Evolutionary conservation across 2,329 filamentous ascomycete species (phyloP).

Genomic region (Tolypocladium ovalisporum): DNA sequence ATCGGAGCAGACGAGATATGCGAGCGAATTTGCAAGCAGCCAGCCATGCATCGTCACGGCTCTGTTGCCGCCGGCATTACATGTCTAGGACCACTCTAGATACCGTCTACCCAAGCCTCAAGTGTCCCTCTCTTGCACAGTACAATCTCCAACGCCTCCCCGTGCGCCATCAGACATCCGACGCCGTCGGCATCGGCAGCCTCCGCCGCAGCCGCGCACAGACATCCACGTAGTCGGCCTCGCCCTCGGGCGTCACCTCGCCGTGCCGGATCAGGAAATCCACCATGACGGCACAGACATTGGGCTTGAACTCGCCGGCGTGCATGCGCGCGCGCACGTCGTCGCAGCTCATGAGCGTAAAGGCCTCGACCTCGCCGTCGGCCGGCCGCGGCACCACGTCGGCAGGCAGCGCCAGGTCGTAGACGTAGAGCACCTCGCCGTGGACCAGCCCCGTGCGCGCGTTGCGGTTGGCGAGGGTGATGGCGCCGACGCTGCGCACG

Average conservation of each 20-base stretch:
- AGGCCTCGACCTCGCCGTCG: constrained; percentile 71
- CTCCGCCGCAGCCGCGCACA: constrained; percentile 30
- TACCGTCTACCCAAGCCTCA: too few relatives aligned
- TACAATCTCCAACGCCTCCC: too few relatives aligned
- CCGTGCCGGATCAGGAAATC: constrained; percentile 77
- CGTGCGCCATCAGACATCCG: constrained; percentile 5
- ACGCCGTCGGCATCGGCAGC: constrained; percentile 27
- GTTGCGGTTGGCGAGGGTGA: constrained; percentile 24
- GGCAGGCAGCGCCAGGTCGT: constrained; percentile 56
- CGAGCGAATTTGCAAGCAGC: neutral
- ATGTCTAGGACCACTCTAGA: too few relatives aligned
- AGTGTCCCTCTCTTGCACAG: too few relatives aligned
- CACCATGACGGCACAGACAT: constrained; percentile 65
- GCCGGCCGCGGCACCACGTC: constrained; percentile 53
- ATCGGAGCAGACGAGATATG: too few relatives aligned
- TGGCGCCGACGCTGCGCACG: constrained; percentile 16
- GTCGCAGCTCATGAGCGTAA: constrained; percentile 52
- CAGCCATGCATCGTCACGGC: neutral
- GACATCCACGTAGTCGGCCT: constrained; percentile 64
- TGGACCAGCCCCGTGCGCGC: constrained; percentile 17
- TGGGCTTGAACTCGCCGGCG: constrained; percentile 70
- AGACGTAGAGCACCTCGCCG: constrained; percentile 50
- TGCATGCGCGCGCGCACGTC: constrained; percentile 51
- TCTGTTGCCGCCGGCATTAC: too few relatives aligned
- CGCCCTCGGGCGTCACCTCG: constrained; percentile 59